Evolutionary conservation across 2,329 filamentous ascomycete species (phyloP).

Genomic region (Diaporthe capsici): DNA sequence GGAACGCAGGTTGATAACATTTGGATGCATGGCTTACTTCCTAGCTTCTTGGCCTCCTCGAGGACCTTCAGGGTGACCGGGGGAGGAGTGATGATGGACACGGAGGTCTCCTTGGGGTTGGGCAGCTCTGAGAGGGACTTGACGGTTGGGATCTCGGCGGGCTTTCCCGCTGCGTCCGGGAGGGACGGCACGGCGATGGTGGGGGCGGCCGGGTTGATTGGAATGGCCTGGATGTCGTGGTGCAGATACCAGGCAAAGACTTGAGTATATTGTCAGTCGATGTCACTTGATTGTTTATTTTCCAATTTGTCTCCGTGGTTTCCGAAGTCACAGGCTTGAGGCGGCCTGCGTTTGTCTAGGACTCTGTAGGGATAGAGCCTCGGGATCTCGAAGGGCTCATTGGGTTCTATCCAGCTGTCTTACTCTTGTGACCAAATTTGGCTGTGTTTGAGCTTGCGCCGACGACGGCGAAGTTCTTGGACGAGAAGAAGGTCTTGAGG

Average conservation of each 20-base stretch:
- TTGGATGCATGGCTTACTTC: conserved; percentile 50
- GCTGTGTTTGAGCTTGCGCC: conserved; percentile 87
- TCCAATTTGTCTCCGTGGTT: no score
- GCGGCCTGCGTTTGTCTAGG: no score
- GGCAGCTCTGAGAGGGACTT: conserved; percentile 76
- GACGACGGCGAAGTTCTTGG: conserved; percentile 86
- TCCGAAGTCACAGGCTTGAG: neutral
- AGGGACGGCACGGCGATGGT: conserved; percentile 70
- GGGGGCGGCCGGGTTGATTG: conserved; percentile 82
- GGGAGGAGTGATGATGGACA: conserved; percentile 92
- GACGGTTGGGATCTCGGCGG: conserved; percentile 70
- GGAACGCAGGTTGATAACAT: neutral
- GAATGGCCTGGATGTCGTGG: conserved; percentile 82
- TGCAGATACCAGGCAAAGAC: conserved; percentile 92
- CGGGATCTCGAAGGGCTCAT: neutral
- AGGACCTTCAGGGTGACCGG: conserved; percentile 80
- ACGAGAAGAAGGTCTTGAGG: conserved; percentile 84
- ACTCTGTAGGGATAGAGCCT: neutral
- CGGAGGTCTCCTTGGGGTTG: conserved; percentile 77
- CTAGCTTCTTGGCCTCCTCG: conserved; percentile 80
- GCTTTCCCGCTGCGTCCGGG: conserved; percentile 51
- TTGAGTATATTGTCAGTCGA: conserved; percentile 52
- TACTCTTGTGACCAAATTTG: conserved; percentile 93
- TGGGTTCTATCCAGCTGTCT: conserved; percentile 39
- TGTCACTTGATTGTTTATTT: neutral